Evolutionary conservation across 2,329 filamentous ascomycete species (phyloP), one percentile per base, ranked within the genome.

Genomic region (Claviceps sp.): DNA sequence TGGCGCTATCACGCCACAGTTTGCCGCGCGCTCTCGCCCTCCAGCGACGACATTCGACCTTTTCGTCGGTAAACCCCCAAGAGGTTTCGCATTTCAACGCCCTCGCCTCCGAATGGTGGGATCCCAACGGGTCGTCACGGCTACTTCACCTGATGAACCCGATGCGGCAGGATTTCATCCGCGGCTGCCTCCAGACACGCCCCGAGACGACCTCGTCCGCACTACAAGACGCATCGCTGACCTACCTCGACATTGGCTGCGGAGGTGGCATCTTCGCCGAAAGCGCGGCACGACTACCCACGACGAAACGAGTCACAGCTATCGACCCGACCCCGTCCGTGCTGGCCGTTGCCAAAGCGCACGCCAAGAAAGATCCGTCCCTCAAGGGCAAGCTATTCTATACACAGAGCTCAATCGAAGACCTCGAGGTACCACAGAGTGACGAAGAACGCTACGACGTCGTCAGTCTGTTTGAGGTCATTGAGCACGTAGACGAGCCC

Each of bases 111-210:
- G 85, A 85, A 61, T 98, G 93, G 93, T 98, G 93, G 93, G 90
- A 97, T 69, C 87, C 91, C 1, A 83, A 95, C 64, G 93, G 93
- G 49, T 85, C 91, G 6, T 96, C 89, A 4, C 82, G 91, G 41
- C 82, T 96, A 54, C 81, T 98, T 2, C 93, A 98, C 69, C 84
- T 95, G 59, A 97, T 98, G 91, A 97, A 98, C 71, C 93, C 93
- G 1, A 80, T 95, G 46, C 89, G 93, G 37, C 90, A 97, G 71
- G 83, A 89, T 69, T 97, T 97, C 70, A 93, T 96, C 66, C 76
- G 76, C 22, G 70, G 73, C 56, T 96, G 91, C 64, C 78, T 84
- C 47, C 60, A 61, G 57, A 76, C 79, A 20, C 73, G 77, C 46
- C 69, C 70, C 54, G 69, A 71, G 47, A 62, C 70, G 24, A 55